Base-by-base conservation (phyloP, 495 filamentous ascomycete species). In the Trichoderma orchidacearum region DNA sequence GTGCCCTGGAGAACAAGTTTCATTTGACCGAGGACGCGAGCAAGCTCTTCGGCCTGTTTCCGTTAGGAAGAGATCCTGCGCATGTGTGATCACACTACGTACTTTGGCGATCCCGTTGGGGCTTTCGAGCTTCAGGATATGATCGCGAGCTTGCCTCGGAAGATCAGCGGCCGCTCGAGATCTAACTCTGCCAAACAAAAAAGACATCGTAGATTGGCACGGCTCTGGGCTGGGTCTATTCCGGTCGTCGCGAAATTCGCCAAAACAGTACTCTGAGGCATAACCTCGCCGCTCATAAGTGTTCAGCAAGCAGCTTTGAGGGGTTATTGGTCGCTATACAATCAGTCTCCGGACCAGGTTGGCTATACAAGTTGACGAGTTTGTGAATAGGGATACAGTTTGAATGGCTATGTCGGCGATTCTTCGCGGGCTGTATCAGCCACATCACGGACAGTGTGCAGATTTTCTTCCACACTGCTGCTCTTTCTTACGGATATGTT, bases 1-100 rank as follows among this genome's bases (percentile, higher is more conserved):
- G 87, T 91, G 56, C 89, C 89, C 74, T 91, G 87, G 23, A 93
- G 78, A 54, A 89, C 77, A 51, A 89, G 68, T 68, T 93, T 93
- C 80, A 90, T 89, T 66, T 92, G 87, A 18, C 78, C 75, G 23
- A 95, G 79, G 59, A 87, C 75, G 68, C 85, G 88, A 34, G 85
- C 81, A 51, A 89, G 74, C 61, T 90, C 86, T 64, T 90, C 86
- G 60, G 84, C 81, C 63, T 80, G 45, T 21, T 32, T 7, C 17
- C 11, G n/a, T n/a, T 11, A 30, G 28, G 25, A 29, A 29, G 28
- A 25, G 18, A 30, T 12, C 76, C 84, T 86, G 59, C 18, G 17
- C 30, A 61, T 23, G 56, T 30, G 30, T 23, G 15, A 30, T n/a
- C 21, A 11, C 56, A 38, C 27, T 58, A 34, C 64, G 65, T 65